A percentile compares a stretch with the other conserved stretches of the same genome.
Conservation (phyloP, 306 rosid species). For the Biancaea sappan region DNA sequence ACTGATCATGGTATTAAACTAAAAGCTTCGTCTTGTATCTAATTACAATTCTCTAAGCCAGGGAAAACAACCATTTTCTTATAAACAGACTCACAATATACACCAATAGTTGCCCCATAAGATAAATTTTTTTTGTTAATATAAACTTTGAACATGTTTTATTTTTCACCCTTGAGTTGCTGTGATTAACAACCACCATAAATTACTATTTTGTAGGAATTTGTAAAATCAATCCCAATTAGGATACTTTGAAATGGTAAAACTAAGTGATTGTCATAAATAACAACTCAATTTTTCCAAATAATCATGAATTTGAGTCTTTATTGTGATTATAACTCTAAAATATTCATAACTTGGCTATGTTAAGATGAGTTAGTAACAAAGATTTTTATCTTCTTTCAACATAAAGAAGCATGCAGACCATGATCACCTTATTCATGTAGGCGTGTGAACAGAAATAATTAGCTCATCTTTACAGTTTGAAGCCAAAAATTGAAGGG, state of each 20-base stretch:
- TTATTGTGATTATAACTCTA: neutral
- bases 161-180: no score
- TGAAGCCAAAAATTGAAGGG: neutral
- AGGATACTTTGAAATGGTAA: neutral
- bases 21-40: neutral
- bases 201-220: neutral
- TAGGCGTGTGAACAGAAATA: neutral
- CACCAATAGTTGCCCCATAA: neutral
- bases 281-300: neutral
- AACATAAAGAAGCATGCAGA: neutral
- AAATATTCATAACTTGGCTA: neutral
- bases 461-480: neutral
- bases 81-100: neutral
- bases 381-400: neutral
- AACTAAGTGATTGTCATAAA: neutral
- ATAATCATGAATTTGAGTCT: neutral
- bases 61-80: slow-evolving; percentile 5
- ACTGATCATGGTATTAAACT: slow-evolving; percentile 19
- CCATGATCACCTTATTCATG: neutral
- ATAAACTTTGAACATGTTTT: neutral
- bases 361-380: neutral
- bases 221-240: neutral
- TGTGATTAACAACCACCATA: neutral
- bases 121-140: neutral
- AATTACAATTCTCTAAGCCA: neutral